Percentiles rank a stretch among this genome's conserved stretches.
Conservation (phyloP, 1,284 basidiomycete species). For the Ceratobasidium sp. region DNA sequence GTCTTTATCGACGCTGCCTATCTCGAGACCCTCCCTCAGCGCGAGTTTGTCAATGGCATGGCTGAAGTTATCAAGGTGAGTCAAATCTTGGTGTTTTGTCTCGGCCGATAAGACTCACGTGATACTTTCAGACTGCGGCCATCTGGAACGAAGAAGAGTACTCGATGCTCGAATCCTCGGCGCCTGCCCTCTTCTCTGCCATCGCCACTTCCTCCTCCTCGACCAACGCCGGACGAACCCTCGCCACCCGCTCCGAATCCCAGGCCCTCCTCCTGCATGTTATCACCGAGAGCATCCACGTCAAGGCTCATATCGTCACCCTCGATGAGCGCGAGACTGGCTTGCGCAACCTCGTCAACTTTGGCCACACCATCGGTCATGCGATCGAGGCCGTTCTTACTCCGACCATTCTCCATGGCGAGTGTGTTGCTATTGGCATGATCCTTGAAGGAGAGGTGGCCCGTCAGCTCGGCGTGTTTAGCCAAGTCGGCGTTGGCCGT, state of each 20-base stretch:
- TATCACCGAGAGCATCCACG: constrained; percentile 86
- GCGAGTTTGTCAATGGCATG: constrained; percentile 99
- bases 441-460: constrained; percentile 92
- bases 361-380: constrained; percentile 95
- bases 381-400: constrained; percentile 94
- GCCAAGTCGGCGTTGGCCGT: constrained; percentile 88
- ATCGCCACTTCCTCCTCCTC: constrained; percentile 72
- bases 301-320: constrained; percentile 95
- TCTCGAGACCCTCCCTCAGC: constrained; percentile 88
- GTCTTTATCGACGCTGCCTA: constrained; percentile 98
- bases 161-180: constrained; percentile 80
- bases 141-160: constrained; percentile 94
- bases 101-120: constrained; percentile 56
- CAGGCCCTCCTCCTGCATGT: constrained; percentile 79
- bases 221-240: constrained; percentile 66
- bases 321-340: constrained; percentile 95
- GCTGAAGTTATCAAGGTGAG: constrained; percentile 95
- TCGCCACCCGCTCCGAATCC: constrained; percentile 72
- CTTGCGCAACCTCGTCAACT: constrained; percentile 95
- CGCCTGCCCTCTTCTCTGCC: constrained; percentile 83
- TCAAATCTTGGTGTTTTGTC: constrained; percentile 50
- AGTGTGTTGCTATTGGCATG: constrained; percentile 93
- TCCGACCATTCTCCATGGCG: constrained; percentile 89
- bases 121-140: constrained; percentile 77
- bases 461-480: constrained; percentile 82